phyloP scores from a whole-genome alignment of 108 stramenopile genomes.

The Ochromonas danica region DNA sequence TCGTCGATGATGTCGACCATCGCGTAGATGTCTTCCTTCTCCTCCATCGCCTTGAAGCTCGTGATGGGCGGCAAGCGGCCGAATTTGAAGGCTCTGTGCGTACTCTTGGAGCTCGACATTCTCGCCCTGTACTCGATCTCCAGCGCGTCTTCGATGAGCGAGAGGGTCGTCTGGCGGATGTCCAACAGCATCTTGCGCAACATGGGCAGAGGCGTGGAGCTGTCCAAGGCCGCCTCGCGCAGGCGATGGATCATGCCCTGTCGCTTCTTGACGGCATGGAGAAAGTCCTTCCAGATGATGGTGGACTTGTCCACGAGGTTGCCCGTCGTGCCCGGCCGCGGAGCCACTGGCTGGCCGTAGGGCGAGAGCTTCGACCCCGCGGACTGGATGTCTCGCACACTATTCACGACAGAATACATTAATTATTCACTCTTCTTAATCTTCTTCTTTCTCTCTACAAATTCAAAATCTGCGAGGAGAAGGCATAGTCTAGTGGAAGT shows the following conservation, averaged over 20 bases:
- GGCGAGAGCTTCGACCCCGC: too few relatives aligned
- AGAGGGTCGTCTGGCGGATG: constrained; percentile 5
- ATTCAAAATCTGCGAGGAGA: too few relatives aligned
- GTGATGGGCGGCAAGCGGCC: not conserved
- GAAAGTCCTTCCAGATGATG: constrained; percentile 35
- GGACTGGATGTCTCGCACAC: too few relatives aligned
- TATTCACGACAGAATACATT: too few relatives aligned
- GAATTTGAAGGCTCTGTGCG: not conserved
- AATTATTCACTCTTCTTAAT: too few relatives aligned
- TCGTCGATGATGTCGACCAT: constrained; percentile 10
- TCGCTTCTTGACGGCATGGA: not conserved
- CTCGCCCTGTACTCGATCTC: constrained; percentile 26
- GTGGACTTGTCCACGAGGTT: constrained; percentile 13
- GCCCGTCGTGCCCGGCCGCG: not conserved
- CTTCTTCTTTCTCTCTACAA: too few relatives aligned
- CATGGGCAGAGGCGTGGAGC: not conserved
- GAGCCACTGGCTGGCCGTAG: too few relatives aligned
- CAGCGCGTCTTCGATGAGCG: constrained; percentile 21
- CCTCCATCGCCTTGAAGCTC: constrained; percentile 31
- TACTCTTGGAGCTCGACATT: not conserved
- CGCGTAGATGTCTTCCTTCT: constrained; percentile 28
- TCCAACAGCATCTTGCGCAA: constrained; percentile 5
- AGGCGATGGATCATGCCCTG: not conserved
- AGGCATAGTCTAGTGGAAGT: too few relatives aligned
- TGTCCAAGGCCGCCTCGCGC: not conserved